These are phyloP conservation scores for Bipolaris sorokiniana DNA, from an alignment of 2,329 filamentous ascomycete genomes.

Conservation along the genomic window DNA sequence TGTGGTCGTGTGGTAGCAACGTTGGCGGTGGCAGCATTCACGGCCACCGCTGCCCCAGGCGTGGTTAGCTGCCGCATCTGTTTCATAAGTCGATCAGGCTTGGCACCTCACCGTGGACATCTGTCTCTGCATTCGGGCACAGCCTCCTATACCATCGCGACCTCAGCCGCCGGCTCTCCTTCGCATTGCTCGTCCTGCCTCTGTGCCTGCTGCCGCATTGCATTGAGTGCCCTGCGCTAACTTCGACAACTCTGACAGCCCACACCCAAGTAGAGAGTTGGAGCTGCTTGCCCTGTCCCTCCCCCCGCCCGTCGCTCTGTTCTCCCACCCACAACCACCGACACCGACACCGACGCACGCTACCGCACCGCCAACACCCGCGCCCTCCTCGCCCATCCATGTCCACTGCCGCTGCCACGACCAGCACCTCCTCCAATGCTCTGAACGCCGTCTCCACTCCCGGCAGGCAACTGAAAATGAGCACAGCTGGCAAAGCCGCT, in stretches of 20 bases:
- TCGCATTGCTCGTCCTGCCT: constrained; percentile 2
- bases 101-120: constrained; percentile 28
- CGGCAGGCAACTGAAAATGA: constrained; percentile 57
- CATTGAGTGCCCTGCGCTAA: constrained; percentile 34
- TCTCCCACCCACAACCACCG: constrained; percentile 11
- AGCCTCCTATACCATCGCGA: constrained; percentile 28
- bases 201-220: constrained; percentile 1
- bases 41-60: constrained; percentile 19
- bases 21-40: constrained; percentile 8
- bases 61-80: constrained; percentile 30
- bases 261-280: constrained; percentile 16
- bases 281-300: constrained; percentile 20
- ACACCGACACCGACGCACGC: constrained; percentile 12
- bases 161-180: constrained; percentile 29
- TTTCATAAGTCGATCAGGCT: constrained; percentile 34
- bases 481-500: constrained; percentile 54
- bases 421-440: constrained; percentile 45
- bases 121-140: constrained; percentile 29
- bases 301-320: constrained; percentile 24
- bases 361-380: constrained; percentile 19
- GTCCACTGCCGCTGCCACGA: constrained; percentile 41
- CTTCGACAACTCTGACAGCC: constrained; percentile 22
- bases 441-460: constrained; percentile 44
- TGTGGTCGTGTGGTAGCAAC: background rate
- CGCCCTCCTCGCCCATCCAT: constrained; percentile 34